phyloP scores from a whole-genome alignment of 331 rosid species.

The Rosa hybrid region DNA sequence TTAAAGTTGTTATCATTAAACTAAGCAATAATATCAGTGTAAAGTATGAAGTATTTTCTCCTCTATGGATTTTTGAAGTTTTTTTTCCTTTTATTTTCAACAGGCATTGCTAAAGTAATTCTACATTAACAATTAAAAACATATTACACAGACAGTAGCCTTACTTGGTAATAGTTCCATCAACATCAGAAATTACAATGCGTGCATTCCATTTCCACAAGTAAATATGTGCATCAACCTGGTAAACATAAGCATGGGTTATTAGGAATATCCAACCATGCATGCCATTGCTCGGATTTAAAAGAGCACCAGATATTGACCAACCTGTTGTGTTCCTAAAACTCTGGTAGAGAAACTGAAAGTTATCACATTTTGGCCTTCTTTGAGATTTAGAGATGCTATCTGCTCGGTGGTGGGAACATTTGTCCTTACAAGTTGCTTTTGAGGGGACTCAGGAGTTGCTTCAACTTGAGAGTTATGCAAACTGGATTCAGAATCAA shows the following conservation, averaged over 20 bases:
- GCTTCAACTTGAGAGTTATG: constrained; percentile 42
- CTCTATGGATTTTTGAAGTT: neutral
- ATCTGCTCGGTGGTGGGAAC: constrained; percentile 92
- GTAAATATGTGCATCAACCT: constrained; percentile 99
- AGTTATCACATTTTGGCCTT: constrained; percentile 86
- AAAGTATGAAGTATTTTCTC: neutral
- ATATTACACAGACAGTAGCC: constrained; percentile 31
- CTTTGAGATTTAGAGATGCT: constrained; percentile 90
- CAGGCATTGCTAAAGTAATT: constrained; percentile 17
- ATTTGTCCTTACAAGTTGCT: constrained; percentile 80
- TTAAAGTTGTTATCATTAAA: constrained; percentile 10
- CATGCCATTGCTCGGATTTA: neutral
- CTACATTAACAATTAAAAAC: constrained; percentile 22
- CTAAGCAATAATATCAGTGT: neutral
- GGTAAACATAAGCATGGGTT: constrained; percentile 28
- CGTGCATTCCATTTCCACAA: constrained; percentile 96
- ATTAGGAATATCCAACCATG: constrained; percentile 17
- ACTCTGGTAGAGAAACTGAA: constrained; percentile 91
- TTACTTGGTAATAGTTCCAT: constrained; percentile 97
- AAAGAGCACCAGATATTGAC: constrained; percentile 34
- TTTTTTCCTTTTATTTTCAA: no score
- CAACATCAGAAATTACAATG: constrained; percentile 95
- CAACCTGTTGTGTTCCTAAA: constrained; percentile 88
- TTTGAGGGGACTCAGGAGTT: constrained; percentile 58
- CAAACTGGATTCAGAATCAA: constrained; percentile 76